Evolutionary conservation across 257 asterid species (phyloP).

Genomic region (Fraxinus pennsylvanica): DNA sequence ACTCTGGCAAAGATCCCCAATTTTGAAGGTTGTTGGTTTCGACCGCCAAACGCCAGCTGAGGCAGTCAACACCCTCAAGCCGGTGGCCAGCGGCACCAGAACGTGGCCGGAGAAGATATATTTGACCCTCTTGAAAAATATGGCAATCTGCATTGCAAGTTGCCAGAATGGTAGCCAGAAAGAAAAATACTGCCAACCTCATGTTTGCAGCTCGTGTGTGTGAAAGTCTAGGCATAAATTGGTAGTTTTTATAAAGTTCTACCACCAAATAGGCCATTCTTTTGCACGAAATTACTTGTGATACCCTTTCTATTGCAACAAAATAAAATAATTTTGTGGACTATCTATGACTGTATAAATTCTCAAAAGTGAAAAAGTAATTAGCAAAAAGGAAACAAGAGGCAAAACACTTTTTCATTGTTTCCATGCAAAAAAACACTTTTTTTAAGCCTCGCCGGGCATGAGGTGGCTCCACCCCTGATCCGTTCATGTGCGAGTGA

Average conservation of each 20-base stretch:
- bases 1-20: conserved; percentile 48
- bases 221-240: too few species aligned
- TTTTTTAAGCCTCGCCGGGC: too few species aligned
- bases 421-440: too few species aligned
- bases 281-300: neutral
- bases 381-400: too few species aligned
- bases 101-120: conserved; percentile 49
- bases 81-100: conserved; percentile 36
- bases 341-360: too few species aligned
- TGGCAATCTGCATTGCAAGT: conserved; percentile 20
- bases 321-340: too few species aligned
- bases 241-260: neutral
- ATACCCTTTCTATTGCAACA: neutral
- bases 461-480: too few species aligned
- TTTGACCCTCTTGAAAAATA: neutral
- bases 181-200: neutral
- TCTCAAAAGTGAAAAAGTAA: too few species aligned
- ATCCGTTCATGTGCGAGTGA: too few species aligned
- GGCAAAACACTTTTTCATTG: too few species aligned
- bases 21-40: conserved; percentile 54
- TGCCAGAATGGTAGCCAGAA: conserved; percentile 19
- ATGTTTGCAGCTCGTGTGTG: neutral
- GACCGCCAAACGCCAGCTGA: conserved; percentile 76
- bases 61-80: conserved; percentile 49
- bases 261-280: neutral